A percentile compares a stretch with the other conserved stretches of the same genome.
Conservation (phyloP, 805 yeast species). For the Teunomyces panamensis region DNA sequence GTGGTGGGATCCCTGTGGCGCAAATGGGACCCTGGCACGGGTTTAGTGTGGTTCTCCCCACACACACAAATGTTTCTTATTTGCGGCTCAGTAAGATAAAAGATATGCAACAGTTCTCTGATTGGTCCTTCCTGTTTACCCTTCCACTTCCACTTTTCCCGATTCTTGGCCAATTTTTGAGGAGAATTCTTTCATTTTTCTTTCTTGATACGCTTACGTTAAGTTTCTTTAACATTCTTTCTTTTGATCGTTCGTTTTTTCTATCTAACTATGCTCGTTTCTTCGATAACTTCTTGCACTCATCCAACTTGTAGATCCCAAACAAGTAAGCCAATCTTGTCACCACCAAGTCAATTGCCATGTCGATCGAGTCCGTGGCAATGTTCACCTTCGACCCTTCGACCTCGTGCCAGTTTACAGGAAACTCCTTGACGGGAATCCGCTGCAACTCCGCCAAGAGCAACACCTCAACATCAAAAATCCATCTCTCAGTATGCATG, state of each 20-base stretch:
- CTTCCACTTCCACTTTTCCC: too few species aligned
- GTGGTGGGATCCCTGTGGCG: neutral
- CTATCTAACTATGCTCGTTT: constrained; percentile 8
- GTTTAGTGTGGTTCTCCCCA: too few species aligned
- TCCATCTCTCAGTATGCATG: constrained; percentile 98
- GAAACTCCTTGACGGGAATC: constrained; percentile 69
- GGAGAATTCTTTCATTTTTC: too few species aligned
- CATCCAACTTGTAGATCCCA: constrained; percentile 63
- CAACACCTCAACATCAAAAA: constrained; percentile 91
- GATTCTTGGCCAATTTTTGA: too few species aligned
- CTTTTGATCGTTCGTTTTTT: neutral
- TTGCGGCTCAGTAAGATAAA: too few species aligned
- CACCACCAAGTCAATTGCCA: constrained; percentile 92
- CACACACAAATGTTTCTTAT: too few species aligned
- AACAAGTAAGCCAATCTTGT: constrained; percentile 84
- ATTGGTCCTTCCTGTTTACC: too few species aligned
- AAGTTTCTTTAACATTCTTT: too few species aligned
- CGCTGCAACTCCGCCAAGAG: constrained; percentile 72
- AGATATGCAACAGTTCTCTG: too few species aligned
- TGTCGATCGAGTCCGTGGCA: constrained; percentile 83
- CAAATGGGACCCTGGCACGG: too few species aligned
- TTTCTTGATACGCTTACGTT: too few species aligned
- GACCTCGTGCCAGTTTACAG: constrained; percentile 96
- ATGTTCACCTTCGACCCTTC: constrained; percentile 92
- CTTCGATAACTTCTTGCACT: constrained; percentile 3